Conservation (phyloP, 2,329 filamentous ascomycete species). For the Mollisiaceae sp. region DNA sequence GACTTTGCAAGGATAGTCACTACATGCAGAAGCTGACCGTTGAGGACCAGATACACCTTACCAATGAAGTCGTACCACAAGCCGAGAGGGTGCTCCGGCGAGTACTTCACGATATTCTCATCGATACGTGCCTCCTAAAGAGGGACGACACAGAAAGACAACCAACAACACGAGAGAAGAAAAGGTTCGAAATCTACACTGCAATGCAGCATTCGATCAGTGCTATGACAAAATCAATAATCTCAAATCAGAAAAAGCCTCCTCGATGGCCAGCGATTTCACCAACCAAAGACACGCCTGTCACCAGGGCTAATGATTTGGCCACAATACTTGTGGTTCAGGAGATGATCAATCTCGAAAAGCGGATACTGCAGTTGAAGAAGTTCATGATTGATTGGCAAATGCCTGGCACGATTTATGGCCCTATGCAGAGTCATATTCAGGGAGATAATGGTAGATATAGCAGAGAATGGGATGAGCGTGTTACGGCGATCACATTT, state of each 20-base stretch:
- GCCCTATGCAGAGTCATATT: conserved; percentile 8
- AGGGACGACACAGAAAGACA: conserved; percentile 3
- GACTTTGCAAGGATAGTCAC: not conserved
- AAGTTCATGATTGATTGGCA: conserved; percentile 15
- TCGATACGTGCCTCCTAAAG: conserved; percentile 3
- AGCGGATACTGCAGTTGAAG: conserved; percentile 23
- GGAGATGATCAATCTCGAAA: conserved; percentile 25
- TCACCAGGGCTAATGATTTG: conserved; percentile 17
- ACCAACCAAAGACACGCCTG: conserved; percentile 2
- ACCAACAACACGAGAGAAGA: not conserved
- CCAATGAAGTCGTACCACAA: not conserved
- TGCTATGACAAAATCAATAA: not conserved
- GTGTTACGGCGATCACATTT: not conserved
- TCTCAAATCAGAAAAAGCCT: conserved; percentile 11
- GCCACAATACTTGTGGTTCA: conserved; percentile 18
- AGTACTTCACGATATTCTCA: conserved; percentile 17
- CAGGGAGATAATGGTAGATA: conserved; percentile 1
- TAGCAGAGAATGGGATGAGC: not conserved
- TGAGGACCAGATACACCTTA: not conserved
- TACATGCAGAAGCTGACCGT: not conserved
- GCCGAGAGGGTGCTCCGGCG: conserved; percentile 9
- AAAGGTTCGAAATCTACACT: conserved; percentile 24
- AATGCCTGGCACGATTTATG: conserved; percentile 19
- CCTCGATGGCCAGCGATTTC: conserved; percentile 11
- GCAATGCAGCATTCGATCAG: conserved; percentile 19